Evolutionary conservation across 441 rosid genomes (phyloP), one percentile per base, ranked within the genome.

Genomic region (Erodium texanum): DNA sequence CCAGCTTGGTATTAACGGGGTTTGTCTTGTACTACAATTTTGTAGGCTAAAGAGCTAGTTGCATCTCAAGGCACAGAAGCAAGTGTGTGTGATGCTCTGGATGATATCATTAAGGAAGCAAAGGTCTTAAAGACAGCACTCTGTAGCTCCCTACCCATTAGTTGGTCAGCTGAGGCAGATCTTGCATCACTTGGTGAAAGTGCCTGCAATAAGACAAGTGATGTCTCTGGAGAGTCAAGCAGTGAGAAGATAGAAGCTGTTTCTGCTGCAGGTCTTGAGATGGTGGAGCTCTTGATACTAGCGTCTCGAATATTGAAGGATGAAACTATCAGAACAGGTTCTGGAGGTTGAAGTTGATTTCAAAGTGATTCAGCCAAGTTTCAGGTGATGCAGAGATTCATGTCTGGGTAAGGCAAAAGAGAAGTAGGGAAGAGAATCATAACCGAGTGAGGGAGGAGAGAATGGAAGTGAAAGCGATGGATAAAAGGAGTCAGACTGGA

Each of bases 231-330:
- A 50, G 84, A 84, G 62, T 71, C 81, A 0, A 73, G 78, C 77
- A 73, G 62, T 32, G 88, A 84, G 69, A 92, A 76, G 70, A 80
- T 86, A 10, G 98, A 92, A 76, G 68, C 84, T 61, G 89, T 95
- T 72, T 81, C 89, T 67, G 97, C 89, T 66, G 96, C 96, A 14
- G 99, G 98, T 66, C 82, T 85, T 66, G 97, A 90, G 83, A 90
- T 95, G 98, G 97, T 95, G 78, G 96, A 95, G 77, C 95, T 95
- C n/a, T 78, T 95, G 34, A 83, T 90, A 65, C 85, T 92, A 68
- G 86, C 97, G 59, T 87, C 95, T 71, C 85, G 85, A 73, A 63
- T 81, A 62, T 69, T 92, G 75, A 83, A 82, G 78, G 87, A 78
- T 70, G 67, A 65, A 15, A 65, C 61, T 24, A 70, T 70, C 23